These are phyloP conservation scores for Kurtzmaniella quercitrusa DNA, from an alignment of 1,139 yeast genomes.

Conservation along the genomic window DNA sequence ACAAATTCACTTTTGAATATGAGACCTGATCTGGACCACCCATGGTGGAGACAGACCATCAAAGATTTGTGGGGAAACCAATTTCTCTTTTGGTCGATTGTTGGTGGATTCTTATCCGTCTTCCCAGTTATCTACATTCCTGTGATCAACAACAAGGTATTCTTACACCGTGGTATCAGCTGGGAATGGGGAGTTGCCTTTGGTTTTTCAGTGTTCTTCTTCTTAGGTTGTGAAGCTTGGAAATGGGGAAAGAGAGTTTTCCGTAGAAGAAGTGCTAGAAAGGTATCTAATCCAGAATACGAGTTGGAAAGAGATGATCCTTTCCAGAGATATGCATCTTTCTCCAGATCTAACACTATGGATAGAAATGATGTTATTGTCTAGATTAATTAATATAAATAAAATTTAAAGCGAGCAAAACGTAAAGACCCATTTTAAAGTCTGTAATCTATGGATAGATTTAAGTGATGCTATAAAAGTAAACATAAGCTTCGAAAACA, in stretches of 20 bases:
- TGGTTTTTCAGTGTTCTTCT: conserved; percentile 58
- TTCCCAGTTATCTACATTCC: conserved; percentile 89
- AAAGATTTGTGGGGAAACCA: conserved; percentile 72
- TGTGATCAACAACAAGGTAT: conserved; percentile 74
- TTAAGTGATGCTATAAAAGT: too few relatives aligned
- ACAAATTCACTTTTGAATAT: conserved; percentile 69
- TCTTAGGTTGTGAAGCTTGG: conserved; percentile 61
- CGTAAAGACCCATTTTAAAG: too few relatives aligned
- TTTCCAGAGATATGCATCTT: conserved; percentile 57
- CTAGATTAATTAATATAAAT: conserved; percentile 4
- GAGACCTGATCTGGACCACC: conserved; percentile 64
- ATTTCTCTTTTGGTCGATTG: conserved; percentile 79
- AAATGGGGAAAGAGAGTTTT: conserved; percentile 64
- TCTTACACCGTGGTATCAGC: conserved; percentile 68
- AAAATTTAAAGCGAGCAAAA: background rate
- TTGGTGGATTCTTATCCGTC: conserved; percentile 65
- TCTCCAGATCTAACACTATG: conserved; percentile 46
- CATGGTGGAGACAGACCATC: conserved; percentile 54
- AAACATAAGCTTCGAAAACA: too few relatives aligned
- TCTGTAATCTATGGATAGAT: too few relatives aligned
- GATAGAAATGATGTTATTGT: conserved; percentile 14
- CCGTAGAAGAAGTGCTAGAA: conserved; percentile 31
- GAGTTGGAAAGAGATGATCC: conserved; percentile 65
- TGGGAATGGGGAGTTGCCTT: conserved; percentile 84
- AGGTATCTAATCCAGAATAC: conserved; percentile 55